phyloP scores from a whole-genome alignment of 108 stramenopile species.

The Cyclostephanos invisitatus region DNA sequence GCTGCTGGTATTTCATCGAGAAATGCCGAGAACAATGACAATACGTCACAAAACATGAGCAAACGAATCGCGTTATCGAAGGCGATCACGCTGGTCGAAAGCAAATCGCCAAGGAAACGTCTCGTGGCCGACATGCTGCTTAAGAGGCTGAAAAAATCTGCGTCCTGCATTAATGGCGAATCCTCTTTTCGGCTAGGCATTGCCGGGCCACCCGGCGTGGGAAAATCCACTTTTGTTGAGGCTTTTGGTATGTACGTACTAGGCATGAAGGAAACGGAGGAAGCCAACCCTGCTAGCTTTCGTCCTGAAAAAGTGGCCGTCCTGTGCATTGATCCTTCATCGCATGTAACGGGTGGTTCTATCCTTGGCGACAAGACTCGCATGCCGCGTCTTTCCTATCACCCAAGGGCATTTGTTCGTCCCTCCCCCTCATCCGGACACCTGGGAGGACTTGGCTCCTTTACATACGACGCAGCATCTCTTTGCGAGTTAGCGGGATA shows the following conservation, averaged over 20 bases:
- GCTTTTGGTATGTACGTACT: slow-evolving; percentile 72
- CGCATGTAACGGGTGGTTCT: slow-evolving; percentile 88
- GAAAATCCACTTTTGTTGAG: slow-evolving; percentile 59
- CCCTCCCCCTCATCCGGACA: slow-evolving; percentile 90
- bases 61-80: slow-evolving; percentile 66
- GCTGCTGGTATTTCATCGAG: slow-evolving; percentile 24
- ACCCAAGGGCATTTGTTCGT: slow-evolving; percentile 87
- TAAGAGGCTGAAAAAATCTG: slow-evolving; percentile 30
- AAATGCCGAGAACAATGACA: slow-evolving; percentile 4
- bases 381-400: slow-evolving; percentile 87
- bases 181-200: slow-evolving; percentile 76
- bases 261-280: slow-evolving; percentile 23
- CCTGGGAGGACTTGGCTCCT: slow-evolving; percentile 90
- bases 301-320: slow-evolving; percentile 73
- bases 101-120: slow-evolving; percentile 49
- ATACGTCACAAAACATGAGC: slow-evolving; percentile 9
- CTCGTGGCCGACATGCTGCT: slow-evolving; percentile 68
- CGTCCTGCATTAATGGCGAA: background rate
- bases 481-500: slow-evolving; percentile 91
- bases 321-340: slow-evolving; percentile 92
- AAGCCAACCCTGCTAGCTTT: background rate
- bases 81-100: slow-evolving; percentile 82
- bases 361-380: slow-evolving; percentile 98
- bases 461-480: slow-evolving; percentile 93
- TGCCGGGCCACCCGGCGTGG: slow-evolving; percentile 77